These are phyloP conservation scores for Podila epigama DNA, from an alignment of 192 early-diverging fungal genomes.

Conservation along the genomic window DNA sequence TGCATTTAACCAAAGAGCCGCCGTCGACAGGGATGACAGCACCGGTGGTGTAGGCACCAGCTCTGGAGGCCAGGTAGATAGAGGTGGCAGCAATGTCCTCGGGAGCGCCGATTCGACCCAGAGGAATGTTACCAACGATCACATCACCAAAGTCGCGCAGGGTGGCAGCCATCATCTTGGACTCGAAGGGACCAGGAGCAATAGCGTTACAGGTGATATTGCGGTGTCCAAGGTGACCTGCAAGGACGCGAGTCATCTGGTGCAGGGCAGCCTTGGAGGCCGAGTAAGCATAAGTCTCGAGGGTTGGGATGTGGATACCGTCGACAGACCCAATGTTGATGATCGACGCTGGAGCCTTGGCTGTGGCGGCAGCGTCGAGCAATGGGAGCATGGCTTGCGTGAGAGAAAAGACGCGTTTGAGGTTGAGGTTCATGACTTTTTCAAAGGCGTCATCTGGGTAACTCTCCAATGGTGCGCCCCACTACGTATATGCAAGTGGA, in stretches of 20 bases:
- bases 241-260: constrained; percentile 77
- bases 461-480: constrained; percentile 58
- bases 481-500: constrained; percentile 21
- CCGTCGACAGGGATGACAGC: constrained; percentile 87
- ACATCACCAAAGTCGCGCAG: constrained; percentile 60
- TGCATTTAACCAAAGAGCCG: constrained; percentile 60
- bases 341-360: constrained; percentile 73
- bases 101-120: constrained; percentile 79
- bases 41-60: constrained; percentile 85
- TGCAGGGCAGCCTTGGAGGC: constrained; percentile 85
- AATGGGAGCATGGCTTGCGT: constrained; percentile 80
- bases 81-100: constrained; percentile 90
- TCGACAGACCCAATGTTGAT: constrained; percentile 92
- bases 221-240: constrained; percentile 64
- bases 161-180: constrained; percentile 82
- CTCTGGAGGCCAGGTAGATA: constrained; percentile 78
- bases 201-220: constrained; percentile 74
- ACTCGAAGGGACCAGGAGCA: constrained; percentile 77
- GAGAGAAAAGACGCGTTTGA: constrained; percentile 82
- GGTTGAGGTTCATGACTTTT: constrained; percentile 87
- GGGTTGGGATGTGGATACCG: constrained; percentile 59
- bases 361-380: constrained; percentile 65
- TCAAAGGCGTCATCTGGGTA: constrained; percentile 72
- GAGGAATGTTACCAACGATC: constrained; percentile 66
- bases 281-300: constrained; percentile 75